Conservation (phyloP, 441 rosid species). For the Hura crepitans region DNA sequence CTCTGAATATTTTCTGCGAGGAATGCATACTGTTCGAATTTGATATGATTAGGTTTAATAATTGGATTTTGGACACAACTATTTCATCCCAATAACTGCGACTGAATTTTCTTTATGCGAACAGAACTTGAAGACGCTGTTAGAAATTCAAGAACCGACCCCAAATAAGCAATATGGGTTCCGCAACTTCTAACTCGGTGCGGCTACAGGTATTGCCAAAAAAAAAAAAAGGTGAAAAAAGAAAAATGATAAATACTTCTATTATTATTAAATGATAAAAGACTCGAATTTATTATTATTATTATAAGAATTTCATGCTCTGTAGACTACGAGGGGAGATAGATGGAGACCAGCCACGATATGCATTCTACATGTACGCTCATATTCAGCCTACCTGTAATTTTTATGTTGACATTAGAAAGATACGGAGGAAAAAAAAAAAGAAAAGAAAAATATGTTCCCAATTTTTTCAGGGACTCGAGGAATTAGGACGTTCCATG, state of each 20-base stretch:
- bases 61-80: too few relatives aligned
- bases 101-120: constrained; percentile 13
- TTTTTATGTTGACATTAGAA: background rate
- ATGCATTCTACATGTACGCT: background rate
- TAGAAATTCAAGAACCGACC: constrained; percentile 43
- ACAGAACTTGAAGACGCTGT: constrained; percentile 87
- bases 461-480: constrained; percentile 6
- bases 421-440: background rate
- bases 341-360: background rate
- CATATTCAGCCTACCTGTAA: background rate
- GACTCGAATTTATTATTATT: too few relatives aligned
- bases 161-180: constrained; percentile 30
- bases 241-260: too few relatives aligned
- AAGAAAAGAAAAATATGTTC: background rate
- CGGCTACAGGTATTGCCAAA: background rate
- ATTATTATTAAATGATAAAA: too few relatives aligned
- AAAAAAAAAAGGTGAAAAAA: too few relatives aligned
- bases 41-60: too few relatives aligned
- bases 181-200: background rate
- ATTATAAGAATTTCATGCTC: background rate
- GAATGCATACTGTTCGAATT: background rate
- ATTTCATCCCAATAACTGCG: too few relatives aligned
- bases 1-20: background rate
- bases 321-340: constrained; percentile 10
- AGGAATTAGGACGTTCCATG: constrained; percentile 8